A percentile compares a stretch with the other conserved stretches of the same genome.
phyloP scores from a whole-genome alignment of 2,329 filamentous ascomycete genomes.

The Fusarium sp. region DNA sequence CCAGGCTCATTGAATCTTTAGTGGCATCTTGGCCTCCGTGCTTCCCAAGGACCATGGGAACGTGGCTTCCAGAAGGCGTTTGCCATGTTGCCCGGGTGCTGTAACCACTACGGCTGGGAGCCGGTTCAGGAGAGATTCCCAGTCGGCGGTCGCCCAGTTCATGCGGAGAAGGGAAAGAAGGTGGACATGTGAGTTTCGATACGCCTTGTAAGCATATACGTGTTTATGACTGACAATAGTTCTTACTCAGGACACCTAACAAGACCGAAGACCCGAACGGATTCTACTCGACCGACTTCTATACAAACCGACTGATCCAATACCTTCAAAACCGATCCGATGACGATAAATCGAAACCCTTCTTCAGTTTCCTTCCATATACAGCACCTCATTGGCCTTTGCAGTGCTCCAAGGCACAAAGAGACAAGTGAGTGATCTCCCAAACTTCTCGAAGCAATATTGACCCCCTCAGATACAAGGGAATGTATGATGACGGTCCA shows the following conservation, averaged over 20 bases:
- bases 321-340: slow-evolving; percentile 47
- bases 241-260: not conserved
- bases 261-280: slow-evolving; percentile 50
- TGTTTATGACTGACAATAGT: not conserved
- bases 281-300: slow-evolving; percentile 57
- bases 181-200: slow-evolving; percentile 12
- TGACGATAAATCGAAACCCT: slow-evolving; percentile 40
- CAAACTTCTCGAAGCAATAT: not conserved
- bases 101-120: slow-evolving; percentile 53
- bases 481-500: not conserved
- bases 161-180: slow-evolving; percentile 8
- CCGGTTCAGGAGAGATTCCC: slow-evolving; percentile 20
- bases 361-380: slow-evolving; percentile 49
- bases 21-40: slow-evolving; percentile 11
- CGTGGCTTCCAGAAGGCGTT: slow-evolving; percentile 65
- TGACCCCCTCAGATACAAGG: not conserved
- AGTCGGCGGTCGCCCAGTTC: slow-evolving; percentile 2
- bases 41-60: slow-evolving; percentile 9
- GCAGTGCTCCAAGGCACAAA: slow-evolving; percentile 62
- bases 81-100: slow-evolving; percentile 66
- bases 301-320: slow-evolving; percentile 52
- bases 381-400: slow-evolving; percentile 69
- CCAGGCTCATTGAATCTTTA: slow-evolving; percentile 39
- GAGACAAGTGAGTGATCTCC: slow-evolving; percentile 53
- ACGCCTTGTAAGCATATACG: too few relatives aligned